Evolutionary conservation across 2,329 filamentous ascomycete species (phyloP).

Genomic region (Alternaria ethzedia): DNA sequence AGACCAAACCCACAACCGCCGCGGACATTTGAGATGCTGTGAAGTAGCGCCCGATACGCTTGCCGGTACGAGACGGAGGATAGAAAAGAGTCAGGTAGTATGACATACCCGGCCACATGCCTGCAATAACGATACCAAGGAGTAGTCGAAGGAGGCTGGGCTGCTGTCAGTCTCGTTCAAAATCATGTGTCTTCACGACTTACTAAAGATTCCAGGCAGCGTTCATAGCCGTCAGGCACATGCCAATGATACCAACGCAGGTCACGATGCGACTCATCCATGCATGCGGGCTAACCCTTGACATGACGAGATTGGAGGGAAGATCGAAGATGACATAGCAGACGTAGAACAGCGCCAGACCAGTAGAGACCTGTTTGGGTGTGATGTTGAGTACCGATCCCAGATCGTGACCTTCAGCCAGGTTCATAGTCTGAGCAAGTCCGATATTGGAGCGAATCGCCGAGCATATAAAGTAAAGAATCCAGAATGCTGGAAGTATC

Average conservation of each 20-base stretch:
- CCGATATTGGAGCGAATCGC: constrained; percentile 92
- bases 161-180: neutral
- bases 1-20: constrained; percentile 86
- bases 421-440: constrained; percentile 94
- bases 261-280: constrained; percentile 95
- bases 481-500: constrained; percentile 79
- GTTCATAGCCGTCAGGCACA: constrained; percentile 81
- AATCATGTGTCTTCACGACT: constrained; percentile 30
- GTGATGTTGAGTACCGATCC: constrained; percentile 71
- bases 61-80: constrained; percentile 82
- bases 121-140: constrained; percentile 85
- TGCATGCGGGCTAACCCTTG: constrained; percentile 78
- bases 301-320: constrained; percentile 90
- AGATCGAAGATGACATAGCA: constrained; percentile 90
- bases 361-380: constrained; percentile 79
- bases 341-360: constrained; percentile 88
- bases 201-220: constrained; percentile 85
- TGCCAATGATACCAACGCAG: constrained; percentile 82
- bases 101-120: constrained; percentile 95
- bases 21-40: constrained; percentile 89
- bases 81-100: constrained; percentile 94
- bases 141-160: constrained; percentile 76
- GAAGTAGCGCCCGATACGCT: constrained; percentile 88
- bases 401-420: constrained; percentile 73
- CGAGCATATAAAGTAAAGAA: constrained; percentile 89